Conservation (phyloP, 768 basidiomycete species). For the Russula ochroleuca region DNA sequence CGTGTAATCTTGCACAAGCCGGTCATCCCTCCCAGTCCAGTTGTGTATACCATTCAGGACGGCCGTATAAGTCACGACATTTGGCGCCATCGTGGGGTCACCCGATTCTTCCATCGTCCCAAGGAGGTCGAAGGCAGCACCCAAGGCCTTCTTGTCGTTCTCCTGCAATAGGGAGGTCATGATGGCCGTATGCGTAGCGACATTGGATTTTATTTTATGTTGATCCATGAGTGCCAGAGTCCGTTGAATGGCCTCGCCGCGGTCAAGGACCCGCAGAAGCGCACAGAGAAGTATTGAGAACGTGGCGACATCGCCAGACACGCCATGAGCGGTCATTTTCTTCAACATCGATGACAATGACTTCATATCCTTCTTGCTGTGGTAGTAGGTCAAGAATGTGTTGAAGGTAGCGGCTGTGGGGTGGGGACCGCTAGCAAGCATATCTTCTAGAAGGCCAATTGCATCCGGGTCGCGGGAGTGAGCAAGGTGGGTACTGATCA, state of each 20-base stretch:
- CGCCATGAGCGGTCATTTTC: constrained; percentile 47
- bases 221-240: constrained; percentile 72
- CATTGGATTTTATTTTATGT: constrained; percentile 68
- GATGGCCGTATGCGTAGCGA: constrained; percentile 73
- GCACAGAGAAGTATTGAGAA: constrained; percentile 84
- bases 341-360: constrained; percentile 55
- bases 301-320: constrained; percentile 76
- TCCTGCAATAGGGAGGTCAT: constrained; percentile 68
- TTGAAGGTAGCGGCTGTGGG: constrained; percentile 80
- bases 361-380: constrained; percentile 57
- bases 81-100: constrained; percentile 47
- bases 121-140: constrained; percentile 64
- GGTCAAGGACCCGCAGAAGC: constrained; percentile 56
- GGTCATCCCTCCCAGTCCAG: constrained; percentile 45
- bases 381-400: constrained; percentile 67
- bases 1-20: constrained; percentile 45
- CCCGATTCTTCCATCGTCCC: constrained; percentile 63
- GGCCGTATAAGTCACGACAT: constrained; percentile 79
- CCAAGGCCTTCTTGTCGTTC: constrained; percentile 49
- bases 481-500: constrained; percentile 61
- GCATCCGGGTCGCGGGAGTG: constrained; percentile 36
- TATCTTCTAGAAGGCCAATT: constrained; percentile 38
- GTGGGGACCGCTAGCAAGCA: constrained; percentile 47
- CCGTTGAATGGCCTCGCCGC: constrained; percentile 58
- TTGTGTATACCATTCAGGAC: constrained; percentile 71